These are phyloP conservation scores for Oropetium thomaeum DNA, from an alignment of 176 grass and related monocot species.

Conservation along the genomic window DNA sequence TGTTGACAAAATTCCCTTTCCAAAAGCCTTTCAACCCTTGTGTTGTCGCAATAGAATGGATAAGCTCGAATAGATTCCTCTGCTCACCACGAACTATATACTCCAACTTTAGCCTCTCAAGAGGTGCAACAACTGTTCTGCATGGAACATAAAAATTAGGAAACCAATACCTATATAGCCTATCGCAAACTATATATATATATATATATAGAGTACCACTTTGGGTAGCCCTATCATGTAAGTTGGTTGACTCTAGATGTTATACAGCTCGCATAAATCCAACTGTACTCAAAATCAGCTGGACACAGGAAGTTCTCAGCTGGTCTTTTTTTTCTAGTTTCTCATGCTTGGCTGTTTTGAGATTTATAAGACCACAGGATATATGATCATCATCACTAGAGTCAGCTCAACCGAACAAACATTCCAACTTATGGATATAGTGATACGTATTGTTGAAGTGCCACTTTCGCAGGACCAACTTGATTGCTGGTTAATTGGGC, in stretches of 20 bases:
- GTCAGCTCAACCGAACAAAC: background rate
- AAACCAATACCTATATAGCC: slow-evolving; percentile 4
- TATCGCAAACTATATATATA: too few relatives aligned
- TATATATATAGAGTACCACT: background rate
- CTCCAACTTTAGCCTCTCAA: slow-evolving; percentile 96
- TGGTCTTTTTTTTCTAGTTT: background rate
- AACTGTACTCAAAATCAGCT: background rate
- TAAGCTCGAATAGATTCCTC: slow-evolving; percentile 78
- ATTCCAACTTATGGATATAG: background rate
- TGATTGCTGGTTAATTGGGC: background rate
- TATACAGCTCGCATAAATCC: background rate
- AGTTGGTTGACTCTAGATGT: background rate
- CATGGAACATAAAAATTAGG: slow-evolving; percentile 28
- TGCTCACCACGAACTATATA: slow-evolving; percentile 96
- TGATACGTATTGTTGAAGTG: background rate
- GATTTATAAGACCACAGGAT: background rate
- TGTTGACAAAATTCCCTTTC: slow-evolving; percentile 96
- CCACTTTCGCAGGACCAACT: background rate
- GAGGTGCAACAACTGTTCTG: slow-evolving; percentile 96
- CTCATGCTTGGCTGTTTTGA: background rate
- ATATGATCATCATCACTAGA: background rate
- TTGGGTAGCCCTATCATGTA: background rate
- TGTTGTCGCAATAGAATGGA: slow-evolving; percentile 70
- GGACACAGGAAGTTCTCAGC: background rate
- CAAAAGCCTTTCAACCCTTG: slow-evolving; percentile 93